Conservation (phyloP, 345 rosid genomes). For the Odontarrhena argentea region DNA sequence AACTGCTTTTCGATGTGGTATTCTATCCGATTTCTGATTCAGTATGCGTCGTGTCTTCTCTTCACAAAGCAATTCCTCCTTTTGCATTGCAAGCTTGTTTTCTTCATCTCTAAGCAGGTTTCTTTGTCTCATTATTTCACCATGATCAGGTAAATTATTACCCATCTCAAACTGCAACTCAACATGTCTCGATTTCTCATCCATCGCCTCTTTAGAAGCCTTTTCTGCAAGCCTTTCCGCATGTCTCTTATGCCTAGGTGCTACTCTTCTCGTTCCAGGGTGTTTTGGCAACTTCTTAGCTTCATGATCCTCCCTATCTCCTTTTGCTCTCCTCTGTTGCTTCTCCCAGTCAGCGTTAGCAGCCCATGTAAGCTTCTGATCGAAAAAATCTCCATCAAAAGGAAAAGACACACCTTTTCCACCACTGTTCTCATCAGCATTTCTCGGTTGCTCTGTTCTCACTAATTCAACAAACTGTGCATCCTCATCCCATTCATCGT, state of each 20-base stretch:
- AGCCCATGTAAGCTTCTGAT: slow-evolving; percentile 47
- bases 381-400: slow-evolving; percentile 35
- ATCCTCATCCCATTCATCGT: slow-evolving; percentile 80
- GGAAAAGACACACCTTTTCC: slow-evolving; percentile 41
- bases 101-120: slow-evolving; percentile 45
- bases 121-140: slow-evolving; percentile 42
- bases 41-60: slow-evolving; percentile 36
- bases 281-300: slow-evolving; percentile 41
- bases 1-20: slow-evolving; percentile 17
- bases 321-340: slow-evolving; percentile 43
- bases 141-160: slow-evolving; percentile 41
- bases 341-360: slow-evolving; percentile 41
- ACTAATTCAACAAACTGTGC: slow-evolving; percentile 68
- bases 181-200: slow-evolving; percentile 41
- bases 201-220: slow-evolving; percentile 45
- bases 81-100: slow-evolving; percentile 38
- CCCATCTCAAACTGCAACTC: slow-evolving; percentile 43
- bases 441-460: slow-evolving; percentile 52
- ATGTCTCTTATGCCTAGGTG: slow-evolving; percentile 40
- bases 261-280: slow-evolving; percentile 45
- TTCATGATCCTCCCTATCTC: slow-evolving; percentile 44
- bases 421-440: slow-evolving; percentile 45
- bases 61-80: slow-evolving; percentile 36
- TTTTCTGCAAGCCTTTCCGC: slow-evolving; percentile 48
- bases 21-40: slow-evolving; percentile 28